phyloP scores from a whole-genome alignment of 2,329 filamentous ascomycete genomes.

The Spiromastix sp. region DNA sequence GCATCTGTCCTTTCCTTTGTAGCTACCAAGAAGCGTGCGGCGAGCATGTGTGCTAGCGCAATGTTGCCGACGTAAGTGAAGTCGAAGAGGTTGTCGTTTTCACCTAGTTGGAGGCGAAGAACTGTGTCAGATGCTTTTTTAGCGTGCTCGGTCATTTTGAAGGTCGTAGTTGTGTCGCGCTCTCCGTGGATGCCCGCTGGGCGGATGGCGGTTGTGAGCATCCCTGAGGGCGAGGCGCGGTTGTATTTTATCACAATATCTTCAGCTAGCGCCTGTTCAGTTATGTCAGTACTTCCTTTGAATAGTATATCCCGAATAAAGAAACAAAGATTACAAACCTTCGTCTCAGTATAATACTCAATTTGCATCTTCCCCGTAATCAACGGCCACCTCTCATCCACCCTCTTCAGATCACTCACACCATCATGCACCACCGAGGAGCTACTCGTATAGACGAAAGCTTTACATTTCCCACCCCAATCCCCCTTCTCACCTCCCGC shows the following conservation, averaged over 20 bases:
- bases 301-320: neutral
- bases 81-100: slow-evolving; percentile 60
- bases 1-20: slow-evolving; percentile 38
- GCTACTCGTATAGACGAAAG: slow-evolving; percentile 83
- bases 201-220: slow-evolving; percentile 72
- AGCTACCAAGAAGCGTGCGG: slow-evolving; percentile 59
- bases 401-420: slow-evolving; percentile 65
- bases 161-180: slow-evolving; percentile 67
- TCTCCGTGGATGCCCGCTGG: slow-evolving; percentile 87
- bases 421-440: slow-evolving; percentile 83
- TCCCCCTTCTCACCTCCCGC: slow-evolving; percentile 56
- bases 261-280: slow-evolving; percentile 67
- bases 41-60: slow-evolving; percentile 73
- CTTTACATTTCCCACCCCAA: slow-evolving; percentile 54
- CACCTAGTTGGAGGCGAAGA: slow-evolving; percentile 69
- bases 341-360: slow-evolving; percentile 85
- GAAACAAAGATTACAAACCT: slow-evolving; percentile 42
- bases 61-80: slow-evolving; percentile 61
- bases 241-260: slow-evolving; percentile 68
- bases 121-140: slow-evolving; percentile 46
- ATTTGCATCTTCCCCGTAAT: slow-evolving; percentile 60
- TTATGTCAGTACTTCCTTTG: neutral
- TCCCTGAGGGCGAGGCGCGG: slow-evolving; percentile 44
- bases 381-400: slow-evolving; percentile 71
- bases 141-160: slow-evolving; percentile 63